A percentile compares a stretch with the other conserved stretches of the same genome.
Conservation (phyloP, 139 green algal species). For the Tetradesmus obliquus region DNA sequence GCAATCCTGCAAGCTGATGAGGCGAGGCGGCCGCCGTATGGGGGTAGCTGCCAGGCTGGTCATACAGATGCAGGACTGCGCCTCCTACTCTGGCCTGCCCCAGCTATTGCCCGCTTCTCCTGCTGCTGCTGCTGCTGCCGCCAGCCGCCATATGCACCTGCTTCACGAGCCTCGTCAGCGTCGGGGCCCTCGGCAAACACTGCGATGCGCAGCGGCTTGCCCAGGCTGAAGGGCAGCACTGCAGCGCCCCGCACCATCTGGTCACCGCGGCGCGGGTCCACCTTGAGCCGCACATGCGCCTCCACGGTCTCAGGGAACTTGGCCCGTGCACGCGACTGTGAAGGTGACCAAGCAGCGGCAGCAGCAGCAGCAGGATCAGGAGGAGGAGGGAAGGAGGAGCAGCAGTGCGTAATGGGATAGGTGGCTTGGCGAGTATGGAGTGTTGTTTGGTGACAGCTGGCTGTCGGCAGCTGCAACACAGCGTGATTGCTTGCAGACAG, state of each 20-base stretch:
- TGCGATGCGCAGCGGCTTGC: constrained; percentile 73
- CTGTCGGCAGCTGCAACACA: no score
- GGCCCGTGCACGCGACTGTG: constrained; percentile 26
- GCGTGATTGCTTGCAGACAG: no score
- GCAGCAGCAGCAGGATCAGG: neutral
- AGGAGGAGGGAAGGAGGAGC: neutral
- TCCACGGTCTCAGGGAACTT: constrained; percentile 81
- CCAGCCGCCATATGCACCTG: constrained; percentile 52
- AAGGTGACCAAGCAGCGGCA: neutral
- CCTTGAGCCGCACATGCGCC: constrained; percentile 57
- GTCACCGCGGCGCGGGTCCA: constrained; percentile 79
- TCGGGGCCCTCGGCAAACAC: constrained; percentile 87
- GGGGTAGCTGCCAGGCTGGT: neutral
- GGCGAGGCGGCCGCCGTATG: no score
- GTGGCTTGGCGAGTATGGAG: neutral
- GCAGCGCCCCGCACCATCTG: constrained; percentile 83
- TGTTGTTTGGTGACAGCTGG: neutral
- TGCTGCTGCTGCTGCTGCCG: neutral
- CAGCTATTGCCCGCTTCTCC: neutral
- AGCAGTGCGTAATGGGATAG: neutral
- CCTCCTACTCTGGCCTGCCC: neutral
- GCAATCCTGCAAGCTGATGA: no score
- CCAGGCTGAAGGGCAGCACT: constrained; percentile 84
- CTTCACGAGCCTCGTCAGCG: constrained; percentile 74
- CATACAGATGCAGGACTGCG: neutral